phyloP scores from a whole-genome alignment of 1,139 yeast genomes.

The Nakaseomyces kungkrabaensis region DNA sequence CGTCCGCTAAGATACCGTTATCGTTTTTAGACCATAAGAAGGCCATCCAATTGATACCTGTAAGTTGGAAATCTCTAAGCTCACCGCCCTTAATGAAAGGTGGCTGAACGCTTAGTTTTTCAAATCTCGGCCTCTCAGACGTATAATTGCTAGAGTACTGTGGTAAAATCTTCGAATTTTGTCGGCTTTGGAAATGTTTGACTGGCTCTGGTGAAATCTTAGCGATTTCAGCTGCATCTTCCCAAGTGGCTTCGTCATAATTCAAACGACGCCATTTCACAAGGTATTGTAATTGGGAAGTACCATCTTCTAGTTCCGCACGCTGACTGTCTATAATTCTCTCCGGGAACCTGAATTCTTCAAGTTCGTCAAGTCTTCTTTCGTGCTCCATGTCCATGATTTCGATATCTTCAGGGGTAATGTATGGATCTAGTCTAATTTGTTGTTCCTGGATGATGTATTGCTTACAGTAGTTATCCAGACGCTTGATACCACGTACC shows the following conservation, averaged over 20 bases:
- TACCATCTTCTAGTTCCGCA: conserved; percentile 49
- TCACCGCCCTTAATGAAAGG: conserved; percentile 84
- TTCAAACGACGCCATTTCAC: conserved; percentile 92
- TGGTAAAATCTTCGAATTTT: conserved; percentile 78
- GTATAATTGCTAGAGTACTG: conserved; percentile 71
- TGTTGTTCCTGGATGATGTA: conserved; percentile 64
- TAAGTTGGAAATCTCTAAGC: conserved; percentile 90
- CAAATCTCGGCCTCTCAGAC: conserved; percentile 73
- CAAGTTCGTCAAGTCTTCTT: conserved; percentile 71
- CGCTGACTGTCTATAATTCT: conserved; percentile 85
- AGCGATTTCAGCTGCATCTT: conserved; percentile 80
- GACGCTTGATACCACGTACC: conserved; percentile 65
- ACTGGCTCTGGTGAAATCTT: conserved; percentile 78
- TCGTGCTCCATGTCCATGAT: conserved; percentile 88
- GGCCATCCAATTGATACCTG: conserved; percentile 99
- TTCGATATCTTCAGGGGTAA: conserved; percentile 85
- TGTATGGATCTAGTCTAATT: conserved; percentile 64
- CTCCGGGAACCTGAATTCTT: conserved; percentile 78
- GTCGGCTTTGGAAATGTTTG: conserved; percentile 68
- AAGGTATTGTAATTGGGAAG: conserved; percentile 62
- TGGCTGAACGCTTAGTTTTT: conserved; percentile 80
- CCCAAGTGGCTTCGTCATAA: conserved; percentile 97
- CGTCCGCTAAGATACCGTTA: conserved; percentile 96
- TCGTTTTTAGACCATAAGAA: conserved; percentile 95
- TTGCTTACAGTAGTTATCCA: conserved; percentile 79